A percentile compares a stretch with the other conserved stretches of the same genome.
Conservation (phyloP, 2,329 filamentous ascomycete genomes). For the Sporothrix humicola region DNA sequence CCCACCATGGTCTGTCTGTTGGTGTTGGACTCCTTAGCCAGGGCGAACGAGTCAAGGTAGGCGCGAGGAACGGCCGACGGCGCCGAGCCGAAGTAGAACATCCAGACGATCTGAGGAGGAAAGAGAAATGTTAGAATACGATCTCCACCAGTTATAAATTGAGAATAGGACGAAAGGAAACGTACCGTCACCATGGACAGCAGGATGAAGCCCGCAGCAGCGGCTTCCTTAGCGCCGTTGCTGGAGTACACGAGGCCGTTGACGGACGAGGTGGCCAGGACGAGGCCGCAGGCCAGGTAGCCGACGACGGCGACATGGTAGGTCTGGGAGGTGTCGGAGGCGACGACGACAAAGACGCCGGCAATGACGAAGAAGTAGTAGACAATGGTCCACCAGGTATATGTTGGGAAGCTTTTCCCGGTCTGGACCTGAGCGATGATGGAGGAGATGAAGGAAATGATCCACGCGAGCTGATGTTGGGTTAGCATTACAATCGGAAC, state of each 20-base stretch:
- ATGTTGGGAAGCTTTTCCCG: constrained; percentile 72
- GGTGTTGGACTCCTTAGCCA: constrained; percentile 82
- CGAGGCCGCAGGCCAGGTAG: constrained; percentile 81
- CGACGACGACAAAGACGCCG: constrained; percentile 81
- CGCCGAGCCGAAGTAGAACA: constrained; percentile 96
- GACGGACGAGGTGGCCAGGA: constrained; percentile 83
- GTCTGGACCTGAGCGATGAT: constrained; percentile 70
- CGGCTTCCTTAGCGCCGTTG: constrained; percentile 77
- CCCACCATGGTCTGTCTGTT: constrained; percentile 74
- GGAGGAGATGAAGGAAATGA: constrained; percentile 87
- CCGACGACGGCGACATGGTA: constrained; percentile 93
- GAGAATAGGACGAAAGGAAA: neutral
- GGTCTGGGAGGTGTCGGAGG: constrained; percentile 80
- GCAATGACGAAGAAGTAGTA: constrained; percentile 85
- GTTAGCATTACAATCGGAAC: neutral
- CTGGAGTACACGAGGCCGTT: constrained; percentile 83
- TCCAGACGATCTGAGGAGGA: constrained; percentile 81
- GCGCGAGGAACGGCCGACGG: constrained; percentile 84
- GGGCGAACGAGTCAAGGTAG: constrained; percentile 93
- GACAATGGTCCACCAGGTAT: constrained; percentile 88
- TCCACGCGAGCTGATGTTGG: constrained; percentile 78
- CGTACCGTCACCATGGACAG: constrained; percentile 90
- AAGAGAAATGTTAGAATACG: neutral
- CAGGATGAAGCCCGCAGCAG: constrained; percentile 90
- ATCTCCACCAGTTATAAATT: neutral